phyloP scores from a whole-genome alignment of 192 early-diverging fungal genomes.

The Oehlia diaphana region DNA sequence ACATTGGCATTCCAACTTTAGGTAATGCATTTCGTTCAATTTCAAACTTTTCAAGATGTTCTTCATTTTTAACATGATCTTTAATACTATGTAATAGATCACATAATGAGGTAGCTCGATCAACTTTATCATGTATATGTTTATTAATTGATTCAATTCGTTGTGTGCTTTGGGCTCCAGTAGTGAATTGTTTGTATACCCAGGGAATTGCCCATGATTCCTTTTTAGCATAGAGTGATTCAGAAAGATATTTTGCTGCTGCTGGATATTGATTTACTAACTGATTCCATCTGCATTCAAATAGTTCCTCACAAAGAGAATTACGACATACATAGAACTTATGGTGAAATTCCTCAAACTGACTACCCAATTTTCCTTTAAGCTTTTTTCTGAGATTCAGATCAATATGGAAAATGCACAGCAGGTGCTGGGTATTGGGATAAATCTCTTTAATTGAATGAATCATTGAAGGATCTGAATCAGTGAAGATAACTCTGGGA shows the following conservation, averaged over 20 bases:
- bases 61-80: not conserved
- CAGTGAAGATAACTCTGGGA: not conserved
- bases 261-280: too few relatives aligned
- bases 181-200: too few relatives aligned
- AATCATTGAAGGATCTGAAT: conserved; percentile 1
- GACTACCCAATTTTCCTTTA: too few relatives aligned
- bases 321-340: too few relatives aligned
- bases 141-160: not conserved
- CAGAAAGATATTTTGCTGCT: too few relatives aligned
- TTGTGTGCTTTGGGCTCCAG: not conserved
- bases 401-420: conserved; percentile 6
- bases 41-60: not conserved
- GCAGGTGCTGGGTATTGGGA: not conserved
- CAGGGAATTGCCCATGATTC: too few relatives aligned
- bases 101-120: not conserved
- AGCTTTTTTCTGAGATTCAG: too few relatives aligned
- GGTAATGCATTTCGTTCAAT: not conserved
- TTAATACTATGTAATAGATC: not conserved
- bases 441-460: not conserved
- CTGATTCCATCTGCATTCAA: too few relatives aligned
- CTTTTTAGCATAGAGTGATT: too few relatives aligned
- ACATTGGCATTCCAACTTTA: not conserved
- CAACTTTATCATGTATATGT: too few relatives aligned
- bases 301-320: too few relatives aligned
- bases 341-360: too few relatives aligned